Evolutionary conservation across 352 stramenopile genomes (phyloP), one percentile per base, ranked within the genome.

Genomic region (Globisporangium acanthophoron): DNA sequence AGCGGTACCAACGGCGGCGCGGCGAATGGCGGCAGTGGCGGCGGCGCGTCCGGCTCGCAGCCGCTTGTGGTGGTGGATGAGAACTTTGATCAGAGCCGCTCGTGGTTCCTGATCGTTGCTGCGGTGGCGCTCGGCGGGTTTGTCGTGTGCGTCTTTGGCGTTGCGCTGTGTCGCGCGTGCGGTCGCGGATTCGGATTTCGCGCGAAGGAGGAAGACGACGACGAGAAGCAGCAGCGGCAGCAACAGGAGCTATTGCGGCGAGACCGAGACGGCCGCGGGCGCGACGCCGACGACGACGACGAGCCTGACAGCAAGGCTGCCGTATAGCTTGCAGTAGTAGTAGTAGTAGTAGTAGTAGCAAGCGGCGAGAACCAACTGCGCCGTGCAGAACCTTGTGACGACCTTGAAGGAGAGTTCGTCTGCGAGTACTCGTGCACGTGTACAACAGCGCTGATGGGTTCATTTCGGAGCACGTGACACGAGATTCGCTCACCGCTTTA

Each of bases 31-130:
- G 52, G 57, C n/a, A 1, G 1, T 24, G 51, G 41, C 2, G 37
- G 47, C 7, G 27, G 13, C 15, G 33, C 43, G 21, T 21, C 31
- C 5, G 35, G 21, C 3, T 11, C 33, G 9, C 48, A 27, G 3
- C 43, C 45, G 5, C 61, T 44, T 2, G 67, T 51, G 44, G 20
- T 71, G 7, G 43, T 76, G 6, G 43, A 63, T 16, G 67, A 73
- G 31, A 58, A 59, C 9, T 54, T 64, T 35, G 61, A 45, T n/a
- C 43, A 67, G 45, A 60, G 59, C 7, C 70, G 70, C 41, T 76
- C 70, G 5, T 75, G 70, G 54, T 78, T 72, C 43, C 47, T 78
- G 29, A 35, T 76, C 6, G 56, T 73, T 16, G 57, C 59, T 24
- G 61, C 52, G 0, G 41, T 61, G 13, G 49, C 51, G 18, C 49